phyloP scores from a whole-genome alignment of 805 yeast species.

The Kluyveromyces aestuarii region DNA sequence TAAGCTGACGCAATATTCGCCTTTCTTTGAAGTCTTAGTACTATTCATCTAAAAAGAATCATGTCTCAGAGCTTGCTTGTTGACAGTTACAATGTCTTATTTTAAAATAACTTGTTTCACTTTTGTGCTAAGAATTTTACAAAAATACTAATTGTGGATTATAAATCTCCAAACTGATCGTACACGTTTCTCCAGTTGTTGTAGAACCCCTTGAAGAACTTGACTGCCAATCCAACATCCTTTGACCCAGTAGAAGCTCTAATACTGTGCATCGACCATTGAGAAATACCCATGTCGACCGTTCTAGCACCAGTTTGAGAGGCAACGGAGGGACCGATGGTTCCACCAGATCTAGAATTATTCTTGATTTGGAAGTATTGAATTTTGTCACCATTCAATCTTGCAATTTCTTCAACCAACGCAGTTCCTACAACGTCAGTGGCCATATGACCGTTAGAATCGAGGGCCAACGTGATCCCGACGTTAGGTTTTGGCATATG shows the following conservation, averaged over 20 bases:
- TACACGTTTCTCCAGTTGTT: constrained; percentile 55
- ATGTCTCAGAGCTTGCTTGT: no score
- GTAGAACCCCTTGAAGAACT: constrained; percentile 64
- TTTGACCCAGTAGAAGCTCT: constrained; percentile 73
- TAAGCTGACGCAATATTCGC: no score
- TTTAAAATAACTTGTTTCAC: background rate
- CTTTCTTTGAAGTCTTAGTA: no score
- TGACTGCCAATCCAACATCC: constrained; percentile 67
- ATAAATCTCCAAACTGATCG: constrained; percentile 43
- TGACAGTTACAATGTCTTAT: no score
- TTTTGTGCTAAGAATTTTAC: background rate
- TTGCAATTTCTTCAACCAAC: constrained; percentile 60
- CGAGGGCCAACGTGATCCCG: constrained; percentile 63
- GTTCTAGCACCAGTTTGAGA: constrained; percentile 64
- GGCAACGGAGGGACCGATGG: constrained; percentile 70
- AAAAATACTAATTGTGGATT: constrained; percentile 4
- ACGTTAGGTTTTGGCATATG: constrained; percentile 75
- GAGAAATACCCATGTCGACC: constrained; percentile 75
- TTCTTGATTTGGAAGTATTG: constrained; percentile 85
- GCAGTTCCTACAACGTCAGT: constrained; percentile 71
- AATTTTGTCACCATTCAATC: constrained; percentile 49
- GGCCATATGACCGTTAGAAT: constrained; percentile 77
- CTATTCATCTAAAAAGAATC: no score
- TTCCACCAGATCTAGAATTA: constrained; percentile 79
- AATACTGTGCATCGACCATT: constrained; percentile 78